Conservation (phyloP, 1,284 basidiomycete genomes). For the Cutaneotrichosporon cavernicola region DNA sequence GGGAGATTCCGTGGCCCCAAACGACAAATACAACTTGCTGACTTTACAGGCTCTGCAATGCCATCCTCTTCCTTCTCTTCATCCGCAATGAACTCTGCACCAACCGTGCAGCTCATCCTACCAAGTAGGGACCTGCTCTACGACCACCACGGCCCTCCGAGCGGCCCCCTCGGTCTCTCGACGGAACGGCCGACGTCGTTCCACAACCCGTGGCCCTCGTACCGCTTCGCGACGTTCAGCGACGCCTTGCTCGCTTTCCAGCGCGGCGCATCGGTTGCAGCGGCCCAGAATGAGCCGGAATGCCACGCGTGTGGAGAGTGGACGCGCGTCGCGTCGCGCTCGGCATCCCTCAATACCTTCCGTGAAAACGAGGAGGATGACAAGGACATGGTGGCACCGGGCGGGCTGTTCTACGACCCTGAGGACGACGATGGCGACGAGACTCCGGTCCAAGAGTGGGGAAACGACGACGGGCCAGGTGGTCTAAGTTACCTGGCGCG, state of each 20-base stretch:
- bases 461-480: slow-evolving; percentile 13
- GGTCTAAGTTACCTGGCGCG: slow-evolving; percentile 3
- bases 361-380: neutral
- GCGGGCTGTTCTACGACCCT: slow-evolving; percentile 12
- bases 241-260: slow-evolving; percentile 47
- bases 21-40: neutral
- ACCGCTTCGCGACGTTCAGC: slow-evolving; percentile 36
- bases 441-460: slow-evolving; percentile 10
- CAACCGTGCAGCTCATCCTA: neutral
- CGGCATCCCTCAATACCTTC: neutral
- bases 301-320: slow-evolving; percentile 1
- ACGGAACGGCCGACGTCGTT: slow-evolving; percentile 38
- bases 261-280: slow-evolving; percentile 46
- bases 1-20: neutral
- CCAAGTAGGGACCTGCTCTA: slow-evolving; percentile 10
- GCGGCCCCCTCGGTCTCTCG: slow-evolving; percentile 8
- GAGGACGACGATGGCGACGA: slow-evolving; percentile 16
- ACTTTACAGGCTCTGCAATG: neutral
- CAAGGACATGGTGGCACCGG: neutral
- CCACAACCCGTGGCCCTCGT: slow-evolving; percentile 52
- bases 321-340: neutral
- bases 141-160: slow-evolving; percentile 17
- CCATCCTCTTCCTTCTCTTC: neutral
- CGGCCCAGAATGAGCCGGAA: slow-evolving; percentile 22
- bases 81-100: neutral